These are phyloP conservation scores for Lactarius tabidus DNA, from an alignment of 768 basidiomycete species.

Conservation along the genomic window DNA sequence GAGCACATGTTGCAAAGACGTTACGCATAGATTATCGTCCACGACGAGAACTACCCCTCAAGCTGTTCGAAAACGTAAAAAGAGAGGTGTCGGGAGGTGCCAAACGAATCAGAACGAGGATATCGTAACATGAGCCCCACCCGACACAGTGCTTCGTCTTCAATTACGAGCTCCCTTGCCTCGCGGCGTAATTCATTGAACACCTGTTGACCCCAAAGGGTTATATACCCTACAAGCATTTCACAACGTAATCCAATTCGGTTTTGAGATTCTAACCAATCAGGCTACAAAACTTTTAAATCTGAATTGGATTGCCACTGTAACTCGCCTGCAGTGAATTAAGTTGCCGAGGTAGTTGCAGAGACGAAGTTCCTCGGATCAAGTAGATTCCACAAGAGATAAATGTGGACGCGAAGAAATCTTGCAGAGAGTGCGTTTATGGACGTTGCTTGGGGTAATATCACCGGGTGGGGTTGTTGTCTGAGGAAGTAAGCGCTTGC, in stretches of 20 bases:
- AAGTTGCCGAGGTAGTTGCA: background rate
- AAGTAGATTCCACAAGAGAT: background rate
- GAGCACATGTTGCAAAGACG: background rate
- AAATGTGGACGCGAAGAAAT: background rate
- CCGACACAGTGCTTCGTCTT: constrained; percentile 1
- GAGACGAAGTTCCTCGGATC: background rate
- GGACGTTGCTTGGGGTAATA: background rate
- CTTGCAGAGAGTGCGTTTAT: background rate
- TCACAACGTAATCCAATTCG: background rate
- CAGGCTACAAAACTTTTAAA: background rate
- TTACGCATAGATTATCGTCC: background rate
- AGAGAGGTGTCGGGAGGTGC: background rate
- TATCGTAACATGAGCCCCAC: constrained; percentile 7
- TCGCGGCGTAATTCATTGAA: background rate
- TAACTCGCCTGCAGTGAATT: background rate
- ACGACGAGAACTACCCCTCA: background rate
- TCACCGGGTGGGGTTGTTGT: background rate
- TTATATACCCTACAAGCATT: background rate
- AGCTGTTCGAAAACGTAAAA: background rate
- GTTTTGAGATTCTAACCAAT: background rate
- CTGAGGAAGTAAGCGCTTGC: background rate
- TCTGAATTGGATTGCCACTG: background rate
- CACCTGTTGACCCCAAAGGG: constrained; percentile 10
- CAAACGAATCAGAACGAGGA: background rate
- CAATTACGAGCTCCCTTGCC: constrained; percentile 2